Evolutionary conservation across 1,139 yeast genomes (phyloP), one percentile per base, ranked within the genome.

Genomic region (Lodderomyces margitis): DNA sequence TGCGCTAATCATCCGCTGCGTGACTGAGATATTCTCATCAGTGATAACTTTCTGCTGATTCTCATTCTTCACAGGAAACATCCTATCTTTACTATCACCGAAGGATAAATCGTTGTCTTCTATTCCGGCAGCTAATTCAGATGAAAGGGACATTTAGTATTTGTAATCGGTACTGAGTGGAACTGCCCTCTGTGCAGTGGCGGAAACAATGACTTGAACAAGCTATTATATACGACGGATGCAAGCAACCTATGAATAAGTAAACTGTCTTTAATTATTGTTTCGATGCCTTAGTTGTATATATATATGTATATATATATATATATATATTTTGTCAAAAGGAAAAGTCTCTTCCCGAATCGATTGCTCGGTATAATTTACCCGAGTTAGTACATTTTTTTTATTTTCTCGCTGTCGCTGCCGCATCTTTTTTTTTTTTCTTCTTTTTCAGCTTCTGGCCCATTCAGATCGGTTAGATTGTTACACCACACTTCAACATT

Each of bases 1-100:
- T 0, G 98, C 98, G 47, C 96, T 86, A 31, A 87, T 62, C 94
- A 89, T 88, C 43, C 91, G 64, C 58, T 88, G 89, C 2, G 63
- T 48, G 19, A 79, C 57, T 8, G 85, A 68, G 41, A 81, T 70
- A 25, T 66, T 59, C 17, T 40, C 42, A 23, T 40, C 56, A 24
- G 34, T 23, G n/a, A 25, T 19, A 9, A 34, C 15, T 11, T 31
- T 19, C 32, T 23, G n/a, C 12, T 38, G 32, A 10, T 34, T 32
- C 3, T 38, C 33, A 6, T 9, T 24, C 7, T 41, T 33, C 4
- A 8, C 16, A 4, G 30, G 15, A 7, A 12, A 12, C 30, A 25
- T 25, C 12, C 9, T 25, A 9, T 25, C 30, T 25, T 25, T 25
- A 15, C 16, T 15, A 12, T 15, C 32, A 28, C 32, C 32, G 16